Base-by-base conservation (phyloP, 148 eudicot genomes). In the Diospyros kaki region DNA sequence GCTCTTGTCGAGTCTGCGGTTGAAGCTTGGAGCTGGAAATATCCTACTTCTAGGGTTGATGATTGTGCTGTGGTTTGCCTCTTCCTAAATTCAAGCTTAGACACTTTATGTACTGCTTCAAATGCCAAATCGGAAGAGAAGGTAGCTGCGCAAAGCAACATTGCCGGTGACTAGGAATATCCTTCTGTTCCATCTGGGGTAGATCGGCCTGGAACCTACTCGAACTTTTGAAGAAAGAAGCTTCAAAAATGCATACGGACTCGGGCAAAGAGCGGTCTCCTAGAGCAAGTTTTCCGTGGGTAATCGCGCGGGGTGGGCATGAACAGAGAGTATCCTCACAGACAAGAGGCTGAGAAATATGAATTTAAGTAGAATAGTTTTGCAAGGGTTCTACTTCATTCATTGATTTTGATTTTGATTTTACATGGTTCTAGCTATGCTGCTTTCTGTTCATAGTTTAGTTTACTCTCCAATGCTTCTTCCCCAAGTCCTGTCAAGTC, bases 31-130 rank as follows among this genome's bases (percentile, higher is more conserved):
- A 89, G 78, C 83, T 13, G 66, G 78, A 93, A 87, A 78, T 91
- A 91, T 75, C 98, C 98, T 15, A 89, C 96, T 54, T 93, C 98
- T 28, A 93, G 91, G 76, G 84, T 89, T 10, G 98, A 93, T n/a
- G 98, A 93, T 69, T 93, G 98, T 88, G 98, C 98, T 12, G 96
- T 88, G 28, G 84, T 91, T 61, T 93, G 98, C 81, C 96, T 93
- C 74, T 93, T 93, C 76, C 85, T 93, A 1, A 91, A 89, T 72
- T 78, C 90, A 28, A 59, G 54, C 54, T 13, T 77, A 10, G 69
- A 69, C 76, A 76, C 74, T 28, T 2, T 85, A 11, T 87, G 86
- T 6, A 64, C 84, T 72, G 85, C 88, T 71, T 81, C 88, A 39
- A 64, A 73, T 17, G 58, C 63, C 42, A 77, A 76, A 39, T 61